A percentile compares a stretch with the other conserved stretches of the same genome.
Conservation (phyloP, 768 basidiomycete species). For the Boletus reticulatus region DNA sequence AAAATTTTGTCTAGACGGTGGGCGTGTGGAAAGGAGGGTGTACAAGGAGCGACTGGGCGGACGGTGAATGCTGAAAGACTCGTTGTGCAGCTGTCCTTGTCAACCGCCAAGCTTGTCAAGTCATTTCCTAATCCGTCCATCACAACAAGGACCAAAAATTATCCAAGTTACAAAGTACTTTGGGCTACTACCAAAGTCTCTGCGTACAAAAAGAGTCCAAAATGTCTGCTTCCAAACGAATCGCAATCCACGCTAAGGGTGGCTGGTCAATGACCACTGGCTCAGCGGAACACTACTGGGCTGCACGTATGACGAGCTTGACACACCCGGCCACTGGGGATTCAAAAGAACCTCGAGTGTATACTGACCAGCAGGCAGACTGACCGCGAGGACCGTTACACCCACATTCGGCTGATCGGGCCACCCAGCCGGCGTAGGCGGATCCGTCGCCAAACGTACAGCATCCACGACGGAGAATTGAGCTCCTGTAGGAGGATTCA, state of each 20-base stretch:
- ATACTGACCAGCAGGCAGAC: conserved; percentile 62
- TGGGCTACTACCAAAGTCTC: conserved; percentile 7
- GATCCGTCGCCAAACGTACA: conserved; percentile 57
- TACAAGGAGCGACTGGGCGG: no score
- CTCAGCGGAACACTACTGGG: conserved; percentile 70
- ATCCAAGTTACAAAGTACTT: conserved; percentile 1
- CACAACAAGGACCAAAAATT: background rate
- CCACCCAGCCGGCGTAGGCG: conserved; percentile 53
- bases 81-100: background rate
- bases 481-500: conserved; percentile 67
- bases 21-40: conserved; percentile 5
- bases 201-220: background rate
- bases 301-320: conserved; percentile 56
- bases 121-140: conserved; percentile 16
- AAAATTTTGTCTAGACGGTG: conserved; percentile 4
- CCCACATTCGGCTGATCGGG: conserved; percentile 74
- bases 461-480: conserved; percentile 56
- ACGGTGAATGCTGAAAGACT: background rate
- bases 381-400: conserved; percentile 78
- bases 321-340: conserved; percentile 86
- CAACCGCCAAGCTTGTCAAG: conserved; percentile 13
- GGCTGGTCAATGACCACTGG: conserved; percentile 78
- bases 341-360: conserved; percentile 85
- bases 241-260: conserved; percentile 35
- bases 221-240: background rate